Base-by-base conservation (phyloP, 2,329 filamentous ascomycete genomes). In the Ceratocystiopsis minuta region DNA sequence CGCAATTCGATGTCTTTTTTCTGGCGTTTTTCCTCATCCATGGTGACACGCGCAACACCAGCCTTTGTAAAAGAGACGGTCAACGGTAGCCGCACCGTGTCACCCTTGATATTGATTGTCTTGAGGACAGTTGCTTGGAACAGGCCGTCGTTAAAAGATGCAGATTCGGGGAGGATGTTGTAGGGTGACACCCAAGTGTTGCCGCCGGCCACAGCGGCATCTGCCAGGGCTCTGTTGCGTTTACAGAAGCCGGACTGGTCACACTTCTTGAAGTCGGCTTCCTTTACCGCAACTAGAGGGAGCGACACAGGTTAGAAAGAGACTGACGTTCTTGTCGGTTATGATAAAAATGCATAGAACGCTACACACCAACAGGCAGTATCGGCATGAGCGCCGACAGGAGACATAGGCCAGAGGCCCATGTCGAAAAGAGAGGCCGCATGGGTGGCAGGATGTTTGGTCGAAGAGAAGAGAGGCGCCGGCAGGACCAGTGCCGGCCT, bases 251-350 rank as follows among this genome's bases (percentile, higher is more conserved):
- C 90, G 5, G 88, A 90, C 58, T 98, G 88, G 51, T 81, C 66
- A 65, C 90, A 98, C 53, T 81, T 94, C 58, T 96, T 98, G 70
- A 96, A 98, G 59, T 93, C 87, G 54, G 94, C 78, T 57, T 94
- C 81, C 64, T 98, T 98, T 41, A 98, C 90, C 53, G 74, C 69
- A 49, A 73, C 86, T 93, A 51, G 17, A 37, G 11, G 13, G 24
- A 9, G 24, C 24, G 24, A 28, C 6, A 10, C 24, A 28, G 4
- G 24, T 28, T 28, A 28, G 24, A 28, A 6, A 28, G 24, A 28
- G 24, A n/a, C n/a, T n/a, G n/a, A n/a, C 2, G 24, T 6, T 10
- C 24, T 6, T 6, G 7, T 28, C 11, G 10, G 28, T 43, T 34
- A 34, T 10, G 24, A 9, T 28, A 9, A 37, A 32, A 36, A 14